Evolutionary conservation across 192 early-diverging fungal genomes (phyloP), one percentile per base, ranked within the genome.

Genomic region (Umbelopsis sp.): DNA sequence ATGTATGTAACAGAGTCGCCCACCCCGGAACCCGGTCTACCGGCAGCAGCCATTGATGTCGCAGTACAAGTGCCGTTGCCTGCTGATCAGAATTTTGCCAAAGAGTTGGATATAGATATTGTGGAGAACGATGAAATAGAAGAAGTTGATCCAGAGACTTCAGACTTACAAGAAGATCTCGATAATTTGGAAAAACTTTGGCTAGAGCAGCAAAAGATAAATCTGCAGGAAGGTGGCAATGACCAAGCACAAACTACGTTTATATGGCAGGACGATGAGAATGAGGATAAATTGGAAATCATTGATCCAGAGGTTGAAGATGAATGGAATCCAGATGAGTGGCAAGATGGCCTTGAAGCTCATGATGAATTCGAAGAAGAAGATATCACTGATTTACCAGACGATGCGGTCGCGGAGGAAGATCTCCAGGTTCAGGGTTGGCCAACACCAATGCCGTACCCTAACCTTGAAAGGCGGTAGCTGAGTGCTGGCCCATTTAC

Each of bases 161-260:
- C 55, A 7, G 55, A 61, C 33, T 35, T 61, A 30, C 27, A 61
- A 61, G 55, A 25, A 16, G 55, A 61, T 35, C 55, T 61, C 4
- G 55, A 61, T 35, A 61, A 61, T 33, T 61, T 61, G 55, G 55
- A 61, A 13, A 61, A 61, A 13, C 55, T 61, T 13, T 61, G 55
- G 55, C 27, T 61, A 4, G 55, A 61, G 30, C 55, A 61, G 30
- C 27, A 61, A 30, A 30, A 61, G 18, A 27, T 37, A 30, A 25
- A 16, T n/a, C 35, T 30, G 5, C 55, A 61, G 15, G 30, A 61
- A 27, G 55, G 18, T 33, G 27, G 55, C 16, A 30, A 61, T n/a
- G 30, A 37, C 16, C 12, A 16, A 13, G 25, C 55, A 6, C 12
- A 25, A 33, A 23, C 55, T 7, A 30, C 33, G 3, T 25, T 61